Base-by-base conservation (phyloP, 1,139 yeast species). In the Zygoascus meyerae region DNA sequence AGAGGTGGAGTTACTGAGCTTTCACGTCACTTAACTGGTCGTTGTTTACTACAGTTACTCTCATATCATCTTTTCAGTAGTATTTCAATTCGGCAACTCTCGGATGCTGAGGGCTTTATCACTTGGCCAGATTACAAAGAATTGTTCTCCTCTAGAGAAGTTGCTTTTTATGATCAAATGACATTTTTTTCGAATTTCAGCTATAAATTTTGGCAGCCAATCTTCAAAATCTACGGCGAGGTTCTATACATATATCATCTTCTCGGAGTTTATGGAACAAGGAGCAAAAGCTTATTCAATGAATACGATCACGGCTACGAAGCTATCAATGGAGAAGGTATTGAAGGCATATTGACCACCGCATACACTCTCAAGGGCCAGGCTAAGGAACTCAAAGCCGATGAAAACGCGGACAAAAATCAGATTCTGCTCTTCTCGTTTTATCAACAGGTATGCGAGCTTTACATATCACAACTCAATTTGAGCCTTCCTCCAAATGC, bases 211-310 rank as follows among this genome's bases (percentile, higher is more conserved):
- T 40, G 42, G 42, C 14, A 15, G 15, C 42, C 42, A 3, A 31
- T 40, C 9, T 40, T 40, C 28, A 17, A 15, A 15, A 40, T 40
- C 7, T 40, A 40, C 18, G 42, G 35, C 14, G 16, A 40, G n/a
- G 30, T 14, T 15, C 12, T 12, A 18, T 29, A 40, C 36, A 40
- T 31, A 8, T 40, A 40, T 29, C 17, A 35, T 29, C 15, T 35
- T 5, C 39, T 35, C n/a, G 39, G 30, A 14, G 39, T 35, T 17
- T 35, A 35, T 18, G 39, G 39, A n/a, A 18, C 30, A 11, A 35
- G 39, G 16, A 29, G 39, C 3, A 18, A 35, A 7, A 18, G 16
- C 21, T 10, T 18, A 5, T 35, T 18, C 16, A 26, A 35, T n/a
- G 39, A 21, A 11, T 35, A 18, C 21, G 39, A 35, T 18, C 12